Conservation (phyloP, 176 grass and related monocot species). For the Cenchrus fungigraminus region DNA sequence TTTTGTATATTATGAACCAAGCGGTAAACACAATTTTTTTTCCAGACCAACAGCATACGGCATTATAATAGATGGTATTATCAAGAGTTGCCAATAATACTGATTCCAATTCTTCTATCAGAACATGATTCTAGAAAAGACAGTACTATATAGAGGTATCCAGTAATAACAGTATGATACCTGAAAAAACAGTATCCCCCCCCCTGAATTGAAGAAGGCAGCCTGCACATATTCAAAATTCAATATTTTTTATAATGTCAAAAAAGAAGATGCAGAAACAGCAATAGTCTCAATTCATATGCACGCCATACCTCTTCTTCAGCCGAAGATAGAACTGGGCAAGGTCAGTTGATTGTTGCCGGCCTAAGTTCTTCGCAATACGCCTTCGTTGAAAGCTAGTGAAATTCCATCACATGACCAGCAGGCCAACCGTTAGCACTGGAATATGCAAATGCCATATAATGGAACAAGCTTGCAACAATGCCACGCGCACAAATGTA, state of each 20-base stretch:
- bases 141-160: neutral
- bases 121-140: neutral
- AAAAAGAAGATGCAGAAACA: neutral
- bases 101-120: too few relatives aligned
- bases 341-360: neutral
- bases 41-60: neutral
- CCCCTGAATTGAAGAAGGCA: neutral
- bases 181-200: neutral
- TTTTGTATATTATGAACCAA: too few relatives aligned
- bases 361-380: neutral
- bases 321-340: slow-evolving; percentile 1
- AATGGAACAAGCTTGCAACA: too few relatives aligned
- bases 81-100: too few relatives aligned
- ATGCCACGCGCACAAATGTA: too few relatives aligned
- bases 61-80: too few relatives aligned
- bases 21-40: neutral
- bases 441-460: too few relatives aligned
- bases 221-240: neutral
- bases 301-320: neutral
- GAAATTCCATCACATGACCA: neutral
- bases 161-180: neutral
- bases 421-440: neutral
- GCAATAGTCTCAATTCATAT: neutral
- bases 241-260: neutral
- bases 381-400: neutral